A percentile compares a stretch with the other conserved stretches of the same genome.
Evolutionary conservation across 768 basidiomycete genomes (phyloP).

Genomic region (Collybia sordida): DNA sequence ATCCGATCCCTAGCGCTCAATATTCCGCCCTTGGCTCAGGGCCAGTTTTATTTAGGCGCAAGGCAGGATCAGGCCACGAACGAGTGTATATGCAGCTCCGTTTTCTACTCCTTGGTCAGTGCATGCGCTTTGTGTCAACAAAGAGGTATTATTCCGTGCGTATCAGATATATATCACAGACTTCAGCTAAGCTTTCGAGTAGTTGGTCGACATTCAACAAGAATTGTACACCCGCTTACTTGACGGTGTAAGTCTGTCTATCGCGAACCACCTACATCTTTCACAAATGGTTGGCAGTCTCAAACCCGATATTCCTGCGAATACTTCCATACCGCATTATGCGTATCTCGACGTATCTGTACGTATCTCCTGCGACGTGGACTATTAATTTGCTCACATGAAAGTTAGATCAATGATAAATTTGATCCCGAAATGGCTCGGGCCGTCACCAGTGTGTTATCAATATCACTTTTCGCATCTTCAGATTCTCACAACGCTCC

Average conservation of each 20-base stretch:
- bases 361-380: constrained; percentile 4
- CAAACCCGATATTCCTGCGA: constrained; percentile 34
- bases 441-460: constrained; percentile 18
- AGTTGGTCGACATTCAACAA: constrained; percentile 49
- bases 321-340: constrained; percentile 46
- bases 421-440: constrained; percentile 34
- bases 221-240: constrained; percentile 46
- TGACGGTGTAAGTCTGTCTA: constrained; percentile 24
- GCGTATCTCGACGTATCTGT: constrained; percentile 47
- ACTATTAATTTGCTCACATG: neutral
- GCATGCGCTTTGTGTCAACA: constrained; percentile 53
- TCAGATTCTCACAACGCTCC: neutral
- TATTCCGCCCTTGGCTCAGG: constrained; percentile 27
- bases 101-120: constrained; percentile 51
- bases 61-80: constrained; percentile 27
- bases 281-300: constrained; percentile 25
- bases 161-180: neutral
- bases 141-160: constrained; percentile 30
- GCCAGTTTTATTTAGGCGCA: constrained; percentile 36
- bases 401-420: constrained; percentile 21
- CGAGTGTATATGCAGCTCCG: constrained; percentile 50
- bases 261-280: neutral
- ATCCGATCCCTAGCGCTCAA: constrained; percentile 28
- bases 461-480: neutral
- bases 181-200: neutral